Conservation (phyloP, 78 protist species). For the Trichosphaerium sp. region DNA sequence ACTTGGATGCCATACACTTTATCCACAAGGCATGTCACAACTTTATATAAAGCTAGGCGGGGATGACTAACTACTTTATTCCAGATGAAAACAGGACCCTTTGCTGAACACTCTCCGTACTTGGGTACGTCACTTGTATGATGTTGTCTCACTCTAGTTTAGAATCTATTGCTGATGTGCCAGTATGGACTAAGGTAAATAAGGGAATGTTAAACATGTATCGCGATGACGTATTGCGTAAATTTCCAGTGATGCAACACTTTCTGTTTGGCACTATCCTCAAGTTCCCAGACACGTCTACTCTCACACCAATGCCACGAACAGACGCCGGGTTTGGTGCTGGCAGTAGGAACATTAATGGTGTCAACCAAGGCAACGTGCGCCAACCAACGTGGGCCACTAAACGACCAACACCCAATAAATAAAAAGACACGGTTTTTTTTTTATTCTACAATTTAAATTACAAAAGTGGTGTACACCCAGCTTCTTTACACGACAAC, state of each 20-base stretch:
- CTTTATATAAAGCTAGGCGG: neutral
- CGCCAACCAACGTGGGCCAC: too few relatives aligned
- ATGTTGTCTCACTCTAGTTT: neutral
- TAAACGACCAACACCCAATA: too few relatives aligned
- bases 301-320: neutral
- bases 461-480: too few relatives aligned
- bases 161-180: neutral
- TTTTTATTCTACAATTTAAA: too few relatives aligned
- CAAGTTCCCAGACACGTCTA: constrained; percentile 11
- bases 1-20: constrained; percentile 42
- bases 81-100: constrained; percentile 57
- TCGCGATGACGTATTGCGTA: constrained; percentile 64
- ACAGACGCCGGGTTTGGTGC: too few relatives aligned
- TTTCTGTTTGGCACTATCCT: constrained; percentile 68
- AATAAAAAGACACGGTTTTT: too few relatives aligned
- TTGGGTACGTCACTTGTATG: constrained; percentile 14
- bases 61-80: neutral
- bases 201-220: constrained; percentile 70
- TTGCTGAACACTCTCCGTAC: constrained; percentile 68
- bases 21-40: constrained; percentile 16
- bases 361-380: too few relatives aligned
- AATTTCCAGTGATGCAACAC: constrained; percentile 84
- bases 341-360: too few relatives aligned
- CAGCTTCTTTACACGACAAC: too few relatives aligned
- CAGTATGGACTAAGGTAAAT: constrained; percentile 46